Percentiles rank a stretch among this genome's conserved stretches.
phyloP scores from a whole-genome alignment of 2,329 filamentous ascomycete species.

The Diaporthe sp. region DNA sequence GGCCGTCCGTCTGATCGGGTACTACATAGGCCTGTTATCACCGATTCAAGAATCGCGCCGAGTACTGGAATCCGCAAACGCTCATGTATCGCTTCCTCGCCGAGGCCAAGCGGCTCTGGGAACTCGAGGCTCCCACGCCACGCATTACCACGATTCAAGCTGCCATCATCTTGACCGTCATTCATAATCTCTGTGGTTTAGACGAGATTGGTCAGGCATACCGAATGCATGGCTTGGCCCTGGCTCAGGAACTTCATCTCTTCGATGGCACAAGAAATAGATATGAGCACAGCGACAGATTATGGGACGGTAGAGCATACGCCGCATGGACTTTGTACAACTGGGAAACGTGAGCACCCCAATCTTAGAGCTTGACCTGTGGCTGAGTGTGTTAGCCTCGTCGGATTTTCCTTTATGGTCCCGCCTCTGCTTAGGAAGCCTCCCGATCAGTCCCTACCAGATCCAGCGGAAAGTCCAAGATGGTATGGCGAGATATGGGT shows the following conservation, averaged over 20 bases:
- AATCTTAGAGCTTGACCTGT: neutral
- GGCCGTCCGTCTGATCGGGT: neutral
- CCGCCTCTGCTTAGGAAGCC: neutral
- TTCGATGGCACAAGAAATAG: neutral
- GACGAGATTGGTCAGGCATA: constrained; percentile 18
- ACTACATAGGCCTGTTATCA: neutral
- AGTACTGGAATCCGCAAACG: constrained; percentile 12
- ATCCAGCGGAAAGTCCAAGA: neutral
- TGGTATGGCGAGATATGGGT: constrained; percentile 7
- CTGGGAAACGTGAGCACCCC: constrained; percentile 1
- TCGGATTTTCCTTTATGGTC: neutral
- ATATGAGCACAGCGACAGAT: neutral
- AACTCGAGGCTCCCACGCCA: neutral
- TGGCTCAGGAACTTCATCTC: neutral
- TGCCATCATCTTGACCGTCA: constrained; percentile 14
- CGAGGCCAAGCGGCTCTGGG: constrained; percentile 15
- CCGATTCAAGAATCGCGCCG: neutral
- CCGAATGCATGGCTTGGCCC: neutral
- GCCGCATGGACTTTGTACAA: constrained; percentile 5
- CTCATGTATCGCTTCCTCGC: constrained; percentile 24
- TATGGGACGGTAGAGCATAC: neutral
- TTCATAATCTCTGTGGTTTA: constrained; percentile 1
- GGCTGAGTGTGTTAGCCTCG: neutral
- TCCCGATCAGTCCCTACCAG: neutral
- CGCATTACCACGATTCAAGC: constrained; percentile 15